Evolutionary conservation across 2,329 filamentous ascomycete species (phyloP), one percentile per base, ranked within the genome.

Genomic region (Aureobasidium mangrovei): DNA sequence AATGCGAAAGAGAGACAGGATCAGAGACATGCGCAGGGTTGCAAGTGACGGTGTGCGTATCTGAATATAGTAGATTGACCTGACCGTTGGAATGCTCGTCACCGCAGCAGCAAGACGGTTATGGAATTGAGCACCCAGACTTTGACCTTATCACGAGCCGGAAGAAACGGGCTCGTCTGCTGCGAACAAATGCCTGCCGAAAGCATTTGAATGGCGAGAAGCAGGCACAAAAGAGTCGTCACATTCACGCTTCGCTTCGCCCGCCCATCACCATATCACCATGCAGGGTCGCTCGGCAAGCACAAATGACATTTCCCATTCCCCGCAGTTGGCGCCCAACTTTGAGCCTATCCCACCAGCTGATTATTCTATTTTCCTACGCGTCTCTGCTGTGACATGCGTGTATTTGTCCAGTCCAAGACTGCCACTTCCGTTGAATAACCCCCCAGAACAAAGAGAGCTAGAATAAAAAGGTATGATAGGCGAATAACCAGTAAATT

Each of bases 1-100:
- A 9, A 45, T 29, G 33, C 10, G 47, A 41, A 32, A 42, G 38
- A 42, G 24, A 42, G 38, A 51, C 36, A 26, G 24, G 12, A 27
- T 51, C 36, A 41, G 38, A 51, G 47, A 51, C 47, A 51, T 28
- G 47, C 47, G 9, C 33, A 42, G 38, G 4, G 38, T 27, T n/a
- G 28, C 26, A 2, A 8, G 46, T 49, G 46, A 41, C 18, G 46
- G 35, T 31, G 35, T n/a, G 46, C 31, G 33, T 49, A 35, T 26
- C 26, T 29, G 26, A 26, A 38, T 18, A 47, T 44, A 49, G 46
- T 36, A 49, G 28, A 8, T 49, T 31, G 32, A 49, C 27, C 40
- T 36, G 36, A 28, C 38, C 47, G 47, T 51, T 51, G 47, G 47
- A 51, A 51, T 51, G 47, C 38, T 51, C 38, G 47, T 51, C 47